Base-by-base conservation (phyloP, 768 basidiomycete species). In the Trametes meyenii region DNA sequence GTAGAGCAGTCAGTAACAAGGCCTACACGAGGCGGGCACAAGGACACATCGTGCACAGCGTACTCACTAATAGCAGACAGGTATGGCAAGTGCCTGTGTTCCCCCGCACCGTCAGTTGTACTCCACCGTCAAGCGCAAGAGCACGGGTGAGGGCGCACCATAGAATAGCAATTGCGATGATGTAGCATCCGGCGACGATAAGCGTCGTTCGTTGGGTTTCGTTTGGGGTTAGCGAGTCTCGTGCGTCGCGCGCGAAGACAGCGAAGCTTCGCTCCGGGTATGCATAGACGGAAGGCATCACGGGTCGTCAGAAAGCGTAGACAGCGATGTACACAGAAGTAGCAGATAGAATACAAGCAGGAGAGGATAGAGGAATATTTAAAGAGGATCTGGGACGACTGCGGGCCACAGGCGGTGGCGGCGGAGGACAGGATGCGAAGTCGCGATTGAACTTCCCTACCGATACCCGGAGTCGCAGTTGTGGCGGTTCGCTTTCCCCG, bases 101-200 rank as follows among this genome's bases (percentile, higher is more conserved):
- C 17, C 13, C n/a, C 7, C 46, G 23, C 56, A 44, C 48, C 39
- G 57, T 58, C 49, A 50, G 39, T 40, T 5, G 16, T 14, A 3
- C 12, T 24, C n/a, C 33, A 12, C 7, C 49, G 16, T 3, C 40
- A 35, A 12, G 17, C 44, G 45, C n/a, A 12, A 10, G 35, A 17
- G 40, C 36, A 16, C 36, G 16, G 14, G 16, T 40, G 13, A 21
- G 24, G 7, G 70, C 85, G 64, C 70, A 89, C 92, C 92, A 94
- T 63, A 94, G 74, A 55, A 94, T 85, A n/a, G 78, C 88, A 71
- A 94, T 94, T 3, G 75, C 81, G 23, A 93, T 26, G 57, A 93
- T 77, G 73, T 94, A 94, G 33, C 79, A 79, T 11, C 84, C 90
- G 7, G 91, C 92, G 33, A 92, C 87, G 56, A 94, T 92, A 49